Evolutionary conservation across 495 filamentous ascomycete species (phyloP).

Genomic region (Glarea lozoyensis): DNA sequence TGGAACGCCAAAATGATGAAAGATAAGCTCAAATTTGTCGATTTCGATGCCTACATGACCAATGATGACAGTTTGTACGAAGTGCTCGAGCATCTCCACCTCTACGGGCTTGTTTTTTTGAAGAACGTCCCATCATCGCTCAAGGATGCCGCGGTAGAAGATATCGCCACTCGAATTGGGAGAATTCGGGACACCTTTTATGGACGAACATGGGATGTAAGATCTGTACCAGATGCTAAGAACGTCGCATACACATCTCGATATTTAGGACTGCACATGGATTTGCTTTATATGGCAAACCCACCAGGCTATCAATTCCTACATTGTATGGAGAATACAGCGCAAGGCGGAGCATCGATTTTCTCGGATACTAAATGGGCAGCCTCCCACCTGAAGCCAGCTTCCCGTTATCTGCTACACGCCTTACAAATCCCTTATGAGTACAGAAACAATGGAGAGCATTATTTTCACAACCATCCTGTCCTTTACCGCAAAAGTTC

Average conservation of each 20-base stretch:
- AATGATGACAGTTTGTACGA: slow-evolving; percentile 39
- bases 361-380: slow-evolving; percentile 67
- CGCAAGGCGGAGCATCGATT: slow-evolving; percentile 68
- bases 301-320: slow-evolving; percentile 77
- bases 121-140: slow-evolving; percentile 54
- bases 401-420: slow-evolving; percentile 30
- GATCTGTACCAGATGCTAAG: slow-evolving; percentile 62
- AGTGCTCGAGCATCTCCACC: slow-evolving; percentile 44
- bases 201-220: slow-evolving; percentile 83
- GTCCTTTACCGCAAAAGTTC: slow-evolving; percentile 30
- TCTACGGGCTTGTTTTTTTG: slow-evolving; percentile 64
- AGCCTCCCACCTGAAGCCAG: slow-evolving; percentile 33
- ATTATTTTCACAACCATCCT: slow-evolving; percentile 45
- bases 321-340: slow-evolving; percentile 72
- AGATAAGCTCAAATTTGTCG: slow-evolving; percentile 33
- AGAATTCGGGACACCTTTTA: slow-evolving; percentile 77
- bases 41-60: slow-evolving; percentile 63
- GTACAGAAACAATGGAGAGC: slow-evolving; percentile 58
- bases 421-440: slow-evolving; percentile 47
- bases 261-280: slow-evolving; percentile 81
- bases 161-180: slow-evolving; percentile 64
- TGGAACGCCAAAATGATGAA: slow-evolving; percentile 31
- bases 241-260: slow-evolving; percentile 86
- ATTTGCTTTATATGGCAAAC: slow-evolving; percentile 77
- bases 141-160: slow-evolving; percentile 50